Evolutionary conservation across 805 yeast species (phyloP), one percentile per base, ranked within the genome.

Genomic region (Cyberlindnera maritima): DNA sequence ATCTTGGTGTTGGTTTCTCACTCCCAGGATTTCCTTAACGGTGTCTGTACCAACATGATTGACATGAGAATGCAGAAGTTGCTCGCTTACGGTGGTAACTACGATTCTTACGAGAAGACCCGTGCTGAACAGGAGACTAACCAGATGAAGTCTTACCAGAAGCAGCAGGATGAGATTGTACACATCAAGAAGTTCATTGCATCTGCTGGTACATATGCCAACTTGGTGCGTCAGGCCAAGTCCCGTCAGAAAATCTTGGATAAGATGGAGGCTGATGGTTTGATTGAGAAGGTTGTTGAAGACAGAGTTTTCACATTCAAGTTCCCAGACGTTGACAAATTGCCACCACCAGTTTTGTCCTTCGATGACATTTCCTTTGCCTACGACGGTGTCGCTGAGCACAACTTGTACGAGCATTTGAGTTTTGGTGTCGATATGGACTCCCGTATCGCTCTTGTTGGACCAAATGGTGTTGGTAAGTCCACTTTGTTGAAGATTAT

Each of bases 401-500:
- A 94, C 71, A 85, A 90, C 71, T 77, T 94, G 63, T 94, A 94
- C 73, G 89, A 87, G 66, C 71, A 88, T 68, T 79, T 94, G 66
- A 92, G 90, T 67, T 94, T 94, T 60, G 99, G 99, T 85, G 91
- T 94, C 50, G 99, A 94, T 76, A 94, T 94, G 98, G 99, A 94
- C 73, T 91, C 97, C 35, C 86, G 99, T 76, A 83, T 92, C 65
- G 98, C 99, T 36, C 78, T 92, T 42, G 98, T 92, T 52, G 99
- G 99, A 36, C 98, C 98, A 66, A 92, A 92, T 70, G 99, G 99
- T 88, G 92, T 92, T 60, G 99, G 99, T 75, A 92, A 92, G 72
- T 91, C 97, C 43, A 92, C 99, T 17, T 74, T 92, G 65, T 82
- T 94, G 68, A 94, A 94, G 70, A 78, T 94, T 64, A 92, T 94